Base-by-base conservation (phyloP, 179 eudicot genomes). In the Drosera spatulata region DNA sequence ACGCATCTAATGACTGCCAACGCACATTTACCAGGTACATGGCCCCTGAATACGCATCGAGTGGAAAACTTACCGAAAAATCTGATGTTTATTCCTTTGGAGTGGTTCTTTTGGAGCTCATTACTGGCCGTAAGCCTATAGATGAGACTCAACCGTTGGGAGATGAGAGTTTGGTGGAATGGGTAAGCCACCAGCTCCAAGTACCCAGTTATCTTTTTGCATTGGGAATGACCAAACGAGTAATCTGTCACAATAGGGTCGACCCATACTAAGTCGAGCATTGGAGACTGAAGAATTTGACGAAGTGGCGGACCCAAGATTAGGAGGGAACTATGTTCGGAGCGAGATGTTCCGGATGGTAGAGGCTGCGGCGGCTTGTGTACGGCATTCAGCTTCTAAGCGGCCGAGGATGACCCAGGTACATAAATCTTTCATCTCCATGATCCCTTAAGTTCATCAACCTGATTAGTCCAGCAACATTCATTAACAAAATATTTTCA, bases 391-490 rank as follows among this genome's bases (percentile, higher is more conserved):
- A 49, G 73, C 91, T 52, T 54, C 72, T 9, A 88, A 76, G 69
- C 82, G 98, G 75, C 98, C 96, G n/a, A 71, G 73, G 69, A 88
- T 91, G 96, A 87, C 89, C 55, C 95, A 84, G 98, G 98, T 84
- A 79, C 56, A 10, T 14, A 39, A 6, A 14, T 10, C 10, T 38
- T 3, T 8, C 1, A 22, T 22, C 33, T 22, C 33, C 33, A 22
- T 22, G 33, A 22, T 22, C 33, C 33, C 33, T 22, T 22, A 22
- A 22, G 33, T 22, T 22, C 33, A 22, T 22, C 33, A 22, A 22
- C 33, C 33, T 22, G 33, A 22, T 22, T 22, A 22, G 33, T 22
- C 33, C 33, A 22, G 33, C 33, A 22, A 22, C 33, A 22, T 22
- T 22, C 33, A 22, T 22, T 22, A 22, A 22, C 33, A 22, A 22